phyloP scores from a whole-genome alignment of 2,329 filamentous ascomycete species.

The Zalaria sp. region DNA sequence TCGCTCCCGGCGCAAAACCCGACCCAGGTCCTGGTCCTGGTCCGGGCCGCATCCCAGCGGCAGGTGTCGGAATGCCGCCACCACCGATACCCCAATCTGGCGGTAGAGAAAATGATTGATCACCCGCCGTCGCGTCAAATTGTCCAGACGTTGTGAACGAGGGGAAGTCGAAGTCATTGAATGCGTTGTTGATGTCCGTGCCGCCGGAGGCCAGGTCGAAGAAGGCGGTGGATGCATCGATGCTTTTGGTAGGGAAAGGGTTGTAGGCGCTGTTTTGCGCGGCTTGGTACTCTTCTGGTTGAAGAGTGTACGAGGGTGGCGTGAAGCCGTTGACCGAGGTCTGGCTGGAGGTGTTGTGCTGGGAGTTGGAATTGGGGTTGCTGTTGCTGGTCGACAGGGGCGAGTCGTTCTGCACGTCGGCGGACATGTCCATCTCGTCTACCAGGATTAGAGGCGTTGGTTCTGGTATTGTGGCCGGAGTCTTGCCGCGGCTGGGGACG shows the following conservation, averaged over 20 bases:
- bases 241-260: background rate
- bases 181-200: conserved; percentile 2
- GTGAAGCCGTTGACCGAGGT: background rate
- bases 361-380: background rate
- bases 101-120: conserved; percentile 9
- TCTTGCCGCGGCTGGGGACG: background rate
- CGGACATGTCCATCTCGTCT: background rate
- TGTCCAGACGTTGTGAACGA: conserved; percentile 5
- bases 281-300: background rate
- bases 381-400: background rate
- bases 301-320: background rate
- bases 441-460: background rate
- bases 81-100: conserved; percentile 7
- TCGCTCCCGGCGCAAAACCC: background rate
- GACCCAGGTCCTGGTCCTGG: background rate
- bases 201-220: conserved; percentile 3
- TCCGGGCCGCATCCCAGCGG: background rate
- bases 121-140: conserved; percentile 6
- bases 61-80: conserved; percentile 1
- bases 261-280: background rate
- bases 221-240: conserved; percentile 4
- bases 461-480: background rate
- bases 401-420: background rate
- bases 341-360: background rate
- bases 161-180: conserved; percentile 11